phyloP scores from a whole-genome alignment of 2,329 filamentous ascomycete genomes.

The Calonectria montana region DNA sequence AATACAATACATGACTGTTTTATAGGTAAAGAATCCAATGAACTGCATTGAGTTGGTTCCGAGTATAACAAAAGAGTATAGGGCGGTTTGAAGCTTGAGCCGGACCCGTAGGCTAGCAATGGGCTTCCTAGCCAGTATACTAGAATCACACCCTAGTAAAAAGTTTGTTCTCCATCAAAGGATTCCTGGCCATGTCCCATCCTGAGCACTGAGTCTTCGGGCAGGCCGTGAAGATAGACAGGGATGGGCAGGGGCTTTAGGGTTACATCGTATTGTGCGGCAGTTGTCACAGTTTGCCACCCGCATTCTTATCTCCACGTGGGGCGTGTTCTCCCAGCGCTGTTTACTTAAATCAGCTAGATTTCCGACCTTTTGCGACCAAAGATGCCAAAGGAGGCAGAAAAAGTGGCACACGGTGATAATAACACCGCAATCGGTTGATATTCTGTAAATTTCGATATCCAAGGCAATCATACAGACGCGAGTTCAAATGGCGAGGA shows the following conservation, averaged over 20 bases:
- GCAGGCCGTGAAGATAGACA: not conserved
- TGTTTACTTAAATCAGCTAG: not conserved
- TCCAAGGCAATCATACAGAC: not conserved
- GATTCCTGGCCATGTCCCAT: not conserved
- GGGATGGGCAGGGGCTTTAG: not conserved
- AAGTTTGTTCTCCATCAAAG: not conserved
- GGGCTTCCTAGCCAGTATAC: not conserved
- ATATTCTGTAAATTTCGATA: not conserved
- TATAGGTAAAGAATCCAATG: not conserved
- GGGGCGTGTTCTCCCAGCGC: not conserved
- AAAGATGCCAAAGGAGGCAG: not conserved
- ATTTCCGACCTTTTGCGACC: not conserved
- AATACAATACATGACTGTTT: not conserved
- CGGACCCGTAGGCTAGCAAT: not conserved
- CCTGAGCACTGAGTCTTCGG: not conserved
- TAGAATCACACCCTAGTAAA: not conserved
- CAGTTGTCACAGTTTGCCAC: not conserved
- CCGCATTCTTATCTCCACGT: not conserved
- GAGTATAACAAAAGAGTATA: not conserved
- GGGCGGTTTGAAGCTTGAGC: not conserved
- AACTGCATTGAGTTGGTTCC: not conserved
- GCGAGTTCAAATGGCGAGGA: not conserved
- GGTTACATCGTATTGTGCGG: not conserved
- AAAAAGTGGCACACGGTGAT: not conserved
- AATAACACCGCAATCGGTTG: not conserved